Conservation (phyloP, 1,284 basidiomycete species). For the Trichosporon asahii region DNA sequence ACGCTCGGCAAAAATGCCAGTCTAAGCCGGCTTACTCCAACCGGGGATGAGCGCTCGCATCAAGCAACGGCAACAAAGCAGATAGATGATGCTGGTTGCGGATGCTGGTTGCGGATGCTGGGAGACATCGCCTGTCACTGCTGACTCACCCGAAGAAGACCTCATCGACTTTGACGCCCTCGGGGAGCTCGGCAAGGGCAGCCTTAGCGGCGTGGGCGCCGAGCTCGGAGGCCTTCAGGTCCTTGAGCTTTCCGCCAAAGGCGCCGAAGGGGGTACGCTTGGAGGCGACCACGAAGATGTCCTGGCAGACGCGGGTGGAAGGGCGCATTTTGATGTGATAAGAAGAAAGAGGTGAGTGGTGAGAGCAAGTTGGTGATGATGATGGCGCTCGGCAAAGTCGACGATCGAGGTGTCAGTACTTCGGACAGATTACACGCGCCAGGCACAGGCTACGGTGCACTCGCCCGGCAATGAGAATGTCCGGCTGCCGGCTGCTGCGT, state of each 20-base stretch:
- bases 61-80: no score
- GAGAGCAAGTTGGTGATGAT: conserved; percentile 6
- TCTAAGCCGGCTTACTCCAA: neutral
- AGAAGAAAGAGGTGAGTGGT: neutral
- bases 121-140: no score
- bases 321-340: conserved; percentile 14
- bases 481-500: neutral
- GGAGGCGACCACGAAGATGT: conserved; percentile 46
- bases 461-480: neutral
- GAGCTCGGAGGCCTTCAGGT: conserved; percentile 53
- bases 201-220: conserved; percentile 57
- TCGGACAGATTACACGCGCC: neutral
- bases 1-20: neutral
- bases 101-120: no score
- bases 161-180: conserved; percentile 53
- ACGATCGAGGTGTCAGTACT: neutral
- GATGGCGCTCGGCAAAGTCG: neutral
- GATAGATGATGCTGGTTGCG: no score
- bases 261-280: conserved; percentile 58
- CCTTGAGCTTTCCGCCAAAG: conserved; percentile 56
- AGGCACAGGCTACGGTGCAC: neutral
- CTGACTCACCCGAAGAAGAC: conserved; percentile 54
- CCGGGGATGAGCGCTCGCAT: no score
- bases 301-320: conserved; percentile 22
- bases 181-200: conserved; percentile 55